Evolutionary conservation across 306 rosid species (phyloP), one percentile per base, ranked within the genome.

Genomic region (Cucurbita moschata): DNA sequence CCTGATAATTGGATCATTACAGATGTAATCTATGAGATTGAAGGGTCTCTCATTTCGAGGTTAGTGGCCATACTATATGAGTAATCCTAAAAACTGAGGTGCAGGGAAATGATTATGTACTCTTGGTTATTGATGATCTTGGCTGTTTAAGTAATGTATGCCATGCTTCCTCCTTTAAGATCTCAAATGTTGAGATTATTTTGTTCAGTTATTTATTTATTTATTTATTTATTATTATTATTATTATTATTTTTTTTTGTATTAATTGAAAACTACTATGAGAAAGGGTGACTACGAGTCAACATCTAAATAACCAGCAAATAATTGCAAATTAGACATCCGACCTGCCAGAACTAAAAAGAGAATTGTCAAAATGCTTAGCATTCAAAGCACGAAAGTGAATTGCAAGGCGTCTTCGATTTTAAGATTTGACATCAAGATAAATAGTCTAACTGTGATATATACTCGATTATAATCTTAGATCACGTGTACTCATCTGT

Each of bases 1-100:
- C 99, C 99, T n/a, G 99, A 94, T 81, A 94, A 94, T 86, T 94
- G 99, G 99, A 94, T 94, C 81, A 83, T 89, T 76, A 94, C 97
- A 0, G 99, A 94, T 77, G 82, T 94, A 71, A 74, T 89, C 52
- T 94, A 86, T 79, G 99, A 94, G 83, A 10, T 52, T 68, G 95
- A 94, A 86, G 98, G 98, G 80, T 82, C 97, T 75, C 82, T 94
- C 50, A 44, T 82, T 51, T 87, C 98, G 74, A 89, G 98, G 98
- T 94, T 83, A 75, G 72, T 73, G 14, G 16, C 8, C 61, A 50
- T 44, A 26, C 35, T 52, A 58, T 21, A 76, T 47, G 7, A n/a
- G 56, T 67, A 54, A 57, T 57, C 15, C 14, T 37, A 12, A 56
- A 56, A 55, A 21, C 13, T 12, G 77, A 55, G 54, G 26, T 43